Percentiles rank a stretch among this genome's conserved stretches.
These are phyloP conservation scores for Tulasnella sp. DNA, from an alignment of 768 basidiomycete genomes.

Conservation along the genomic window DNA sequence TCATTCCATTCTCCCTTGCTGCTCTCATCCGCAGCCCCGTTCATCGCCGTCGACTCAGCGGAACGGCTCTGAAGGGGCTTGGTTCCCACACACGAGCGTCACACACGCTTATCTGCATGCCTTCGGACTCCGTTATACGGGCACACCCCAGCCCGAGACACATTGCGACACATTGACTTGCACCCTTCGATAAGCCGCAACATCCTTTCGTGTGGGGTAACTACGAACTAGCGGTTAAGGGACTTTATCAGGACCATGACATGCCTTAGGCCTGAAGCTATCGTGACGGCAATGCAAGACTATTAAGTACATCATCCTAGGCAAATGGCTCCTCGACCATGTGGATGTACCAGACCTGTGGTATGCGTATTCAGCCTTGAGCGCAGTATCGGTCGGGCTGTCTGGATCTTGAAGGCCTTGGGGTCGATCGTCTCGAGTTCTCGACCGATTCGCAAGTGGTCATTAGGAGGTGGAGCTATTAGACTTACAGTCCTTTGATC, in stretches of 20 bases:
- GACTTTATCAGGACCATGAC: neutral
- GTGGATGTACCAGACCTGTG: neutral
- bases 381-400: neutral
- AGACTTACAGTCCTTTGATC: neutral
- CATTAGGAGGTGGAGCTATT: neutral
- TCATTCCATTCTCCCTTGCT: neutral
- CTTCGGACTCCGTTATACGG: neutral
- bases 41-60: neutral
- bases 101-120: neutral
- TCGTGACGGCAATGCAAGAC: neutral
- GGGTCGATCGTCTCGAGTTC: neutral
- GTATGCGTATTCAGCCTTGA: neutral
- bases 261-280: neutral
- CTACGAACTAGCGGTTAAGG: neutral
- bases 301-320: neutral
- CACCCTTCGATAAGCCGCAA: neutral
- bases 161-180: neutral
- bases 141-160: neutral
- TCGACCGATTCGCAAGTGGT: neutral
- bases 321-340: neutral
- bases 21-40: neutral
- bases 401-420: neutral
- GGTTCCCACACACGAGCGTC: neutral
- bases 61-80: neutral
- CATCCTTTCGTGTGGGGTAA: slow-evolving; percentile 4